A percentile compares a stretch with the other conserved stretches of the same genome.
Evolutionary conservation across 192 early-diverging fungal genomes (phyloP).

Genomic region (Rhizoclosmatium globosum): DNA sequence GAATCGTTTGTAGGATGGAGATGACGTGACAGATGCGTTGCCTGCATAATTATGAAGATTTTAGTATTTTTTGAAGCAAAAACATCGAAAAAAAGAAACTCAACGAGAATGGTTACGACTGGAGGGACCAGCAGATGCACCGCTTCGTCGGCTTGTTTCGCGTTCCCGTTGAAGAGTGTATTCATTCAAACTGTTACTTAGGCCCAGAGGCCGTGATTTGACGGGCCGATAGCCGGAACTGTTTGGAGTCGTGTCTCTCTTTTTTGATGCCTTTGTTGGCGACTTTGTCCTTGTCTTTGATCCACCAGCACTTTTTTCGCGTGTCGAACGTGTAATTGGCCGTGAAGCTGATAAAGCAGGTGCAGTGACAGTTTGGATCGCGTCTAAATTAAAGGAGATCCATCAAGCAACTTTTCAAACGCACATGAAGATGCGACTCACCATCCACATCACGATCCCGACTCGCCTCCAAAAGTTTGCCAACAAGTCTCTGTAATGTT

Average conservation of each 20-base stretch:
- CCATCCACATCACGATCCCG: too few species aligned
- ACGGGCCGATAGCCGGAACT: constrained; percentile 16
- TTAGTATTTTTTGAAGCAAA: background rate
- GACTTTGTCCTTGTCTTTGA: background rate
- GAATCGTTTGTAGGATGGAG: constrained; percentile 10
- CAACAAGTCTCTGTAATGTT: constrained; percentile 14
- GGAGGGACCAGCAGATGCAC: background rate
- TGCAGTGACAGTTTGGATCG: background rate
- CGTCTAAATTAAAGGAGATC: too few species aligned
- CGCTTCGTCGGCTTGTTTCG: background rate
- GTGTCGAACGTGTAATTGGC: background rate
- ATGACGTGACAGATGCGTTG: background rate
- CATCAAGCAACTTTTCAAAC: too few species aligned
- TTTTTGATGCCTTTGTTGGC: background rate
- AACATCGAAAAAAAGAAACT: background rate
- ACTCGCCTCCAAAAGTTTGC: background rate
- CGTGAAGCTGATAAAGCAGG: background rate
- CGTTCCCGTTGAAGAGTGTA: background rate
- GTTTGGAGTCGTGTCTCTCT: background rate
- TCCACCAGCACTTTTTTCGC: background rate
- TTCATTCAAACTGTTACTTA: background rate
- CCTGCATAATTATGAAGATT: too few species aligned
- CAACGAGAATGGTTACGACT: constrained; percentile 9
- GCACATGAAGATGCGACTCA: too few species aligned
- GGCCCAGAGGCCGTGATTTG: constrained; percentile 22